Conservation (phyloP, 2,329 filamentous ascomycete genomes). For the Aphanocladium album region DNA sequence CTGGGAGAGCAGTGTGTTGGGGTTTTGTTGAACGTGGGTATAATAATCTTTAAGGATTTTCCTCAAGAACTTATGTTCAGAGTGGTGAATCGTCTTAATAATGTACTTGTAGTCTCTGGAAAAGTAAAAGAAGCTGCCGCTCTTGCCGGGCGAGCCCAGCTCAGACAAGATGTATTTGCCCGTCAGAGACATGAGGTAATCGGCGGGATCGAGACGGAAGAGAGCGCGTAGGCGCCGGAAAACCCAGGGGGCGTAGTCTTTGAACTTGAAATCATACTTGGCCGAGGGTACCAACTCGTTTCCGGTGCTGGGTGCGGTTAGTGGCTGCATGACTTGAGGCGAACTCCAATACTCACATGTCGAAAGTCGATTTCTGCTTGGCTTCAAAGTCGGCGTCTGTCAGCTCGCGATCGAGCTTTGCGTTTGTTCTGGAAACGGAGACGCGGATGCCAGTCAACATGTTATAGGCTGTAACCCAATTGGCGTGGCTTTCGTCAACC, state of each 20-base stretch:
- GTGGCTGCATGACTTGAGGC: not conserved
- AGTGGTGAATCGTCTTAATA: constrained; percentile 98
- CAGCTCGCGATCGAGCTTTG: constrained; percentile 86
- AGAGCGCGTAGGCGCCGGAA: constrained; percentile 85
- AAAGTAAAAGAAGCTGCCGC: constrained; percentile 99
- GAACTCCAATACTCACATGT: constrained; percentile 63
- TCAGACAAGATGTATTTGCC: constrained; percentile 99
- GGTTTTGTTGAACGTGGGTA: constrained; percentile 84
- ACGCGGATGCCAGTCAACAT: constrained; percentile 99
- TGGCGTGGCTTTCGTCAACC: constrained; percentile 94
- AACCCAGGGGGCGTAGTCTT: constrained; percentile 99
- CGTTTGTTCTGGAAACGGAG: constrained; percentile 91
- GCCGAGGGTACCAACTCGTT: constrained; percentile 96
- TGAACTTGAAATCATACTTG: constrained; percentile 99
- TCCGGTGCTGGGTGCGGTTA: constrained; percentile 59
- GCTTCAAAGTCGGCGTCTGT: constrained; percentile 89
- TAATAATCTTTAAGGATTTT: constrained; percentile 90
- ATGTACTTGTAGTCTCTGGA: constrained; percentile 99
- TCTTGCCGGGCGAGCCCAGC: constrained; percentile 94
- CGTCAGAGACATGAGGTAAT: constrained; percentile 96
- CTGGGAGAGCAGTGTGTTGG: constrained; percentile 93
- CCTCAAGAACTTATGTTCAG: constrained; percentile 81
- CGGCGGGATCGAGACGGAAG: constrained; percentile 90
- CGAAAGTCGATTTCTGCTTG: constrained; percentile 97
- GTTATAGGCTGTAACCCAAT: constrained; percentile 98